Percentiles rank a stretch among this genome's conserved stretches.
phyloP scores from a whole-genome alignment of 2,329 filamentous ascomycete species.

The Phymatotrichopsis omnivora region DNA sequence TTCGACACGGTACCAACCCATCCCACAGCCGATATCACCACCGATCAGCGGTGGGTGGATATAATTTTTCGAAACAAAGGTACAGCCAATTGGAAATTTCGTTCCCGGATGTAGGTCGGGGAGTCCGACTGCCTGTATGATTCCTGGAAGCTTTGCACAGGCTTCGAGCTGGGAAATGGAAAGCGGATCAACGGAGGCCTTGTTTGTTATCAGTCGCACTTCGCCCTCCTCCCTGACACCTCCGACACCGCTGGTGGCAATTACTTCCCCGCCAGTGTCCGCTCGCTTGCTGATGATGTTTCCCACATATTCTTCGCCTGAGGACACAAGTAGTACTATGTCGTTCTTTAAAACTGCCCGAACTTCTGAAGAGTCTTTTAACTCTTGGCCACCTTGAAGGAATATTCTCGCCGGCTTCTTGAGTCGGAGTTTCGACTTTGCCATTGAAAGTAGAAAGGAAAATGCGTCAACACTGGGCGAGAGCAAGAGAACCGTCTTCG shows the following conservation, averaged over 20 bases:
- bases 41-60: constrained; percentile 37
- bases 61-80: constrained; percentile 34
- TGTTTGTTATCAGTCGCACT: constrained; percentile 30
- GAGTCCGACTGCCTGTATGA: constrained; percentile 34
- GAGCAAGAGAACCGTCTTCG: constrained; percentile 13
- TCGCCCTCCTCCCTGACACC: too few relatives aligned
- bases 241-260: too few relatives aligned
- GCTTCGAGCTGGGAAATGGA: constrained; percentile 33
- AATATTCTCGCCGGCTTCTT: constrained; percentile 24
- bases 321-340: constrained; percentile 17
- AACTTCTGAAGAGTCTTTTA: constrained; percentile 16
- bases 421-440: constrained; percentile 22
- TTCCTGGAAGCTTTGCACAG: constrained; percentile 35
- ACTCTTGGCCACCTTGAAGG: constrained; percentile 21
- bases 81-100: constrained; percentile 36
- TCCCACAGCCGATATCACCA: constrained; percentile 37
- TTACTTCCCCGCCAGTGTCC: not conserved
- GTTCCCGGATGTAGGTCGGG: constrained; percentile 36
- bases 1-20: constrained; percentile 36
- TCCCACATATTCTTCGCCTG: constrained; percentile 23
- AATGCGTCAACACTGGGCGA: constrained; percentile 2
- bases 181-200: constrained; percentile 32
- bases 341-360: constrained; percentile 5
- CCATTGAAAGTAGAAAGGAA: constrained; percentile 6
- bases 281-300: not conserved